phyloP scores from a whole-genome alignment of 2,329 filamentous ascomycete species.

The Cordyceps cateniannulata region DNA sequence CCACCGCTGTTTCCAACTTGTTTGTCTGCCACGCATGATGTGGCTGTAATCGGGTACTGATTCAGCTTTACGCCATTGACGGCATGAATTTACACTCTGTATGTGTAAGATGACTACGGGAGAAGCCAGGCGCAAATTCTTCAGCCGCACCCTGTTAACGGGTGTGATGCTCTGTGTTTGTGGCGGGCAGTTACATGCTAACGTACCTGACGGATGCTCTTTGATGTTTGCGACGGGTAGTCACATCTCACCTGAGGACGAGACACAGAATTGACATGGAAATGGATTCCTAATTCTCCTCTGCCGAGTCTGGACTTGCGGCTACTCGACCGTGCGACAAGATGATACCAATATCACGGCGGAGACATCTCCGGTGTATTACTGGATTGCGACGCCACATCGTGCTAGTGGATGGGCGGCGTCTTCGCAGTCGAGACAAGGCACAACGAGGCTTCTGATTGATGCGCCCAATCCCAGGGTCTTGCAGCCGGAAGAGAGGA shows the following conservation, averaged over 20 bases:
- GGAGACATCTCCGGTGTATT: not conserved
- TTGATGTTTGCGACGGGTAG: constrained; percentile 5
- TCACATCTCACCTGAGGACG: not conserved
- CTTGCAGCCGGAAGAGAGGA: not conserved
- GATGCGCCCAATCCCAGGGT: not conserved
- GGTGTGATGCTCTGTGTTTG: constrained; percentile 5
- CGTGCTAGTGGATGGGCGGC: not conserved
- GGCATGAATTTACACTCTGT: not conserved
- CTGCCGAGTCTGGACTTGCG: not conserved
- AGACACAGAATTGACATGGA: not conserved
- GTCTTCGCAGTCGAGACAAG: not conserved
- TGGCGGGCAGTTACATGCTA: too few species aligned
- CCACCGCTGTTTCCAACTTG: not conserved
- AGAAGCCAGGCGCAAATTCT: not conserved
- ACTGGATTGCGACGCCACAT: constrained; percentile 2
- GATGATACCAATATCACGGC: not conserved
- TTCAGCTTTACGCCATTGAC: constrained; percentile 5
- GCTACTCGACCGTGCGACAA: not conserved
- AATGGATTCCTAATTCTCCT: not conserved
- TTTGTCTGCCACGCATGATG: not conserved
- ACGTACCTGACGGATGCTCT: too few species aligned
- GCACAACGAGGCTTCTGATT: not conserved
- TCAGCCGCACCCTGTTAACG: constrained; percentile 3
- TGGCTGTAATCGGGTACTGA: not conserved
- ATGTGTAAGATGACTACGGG: not conserved